phyloP scores from a whole-genome alignment of 306 rosid species.

The Rosa lucieae region DNA sequence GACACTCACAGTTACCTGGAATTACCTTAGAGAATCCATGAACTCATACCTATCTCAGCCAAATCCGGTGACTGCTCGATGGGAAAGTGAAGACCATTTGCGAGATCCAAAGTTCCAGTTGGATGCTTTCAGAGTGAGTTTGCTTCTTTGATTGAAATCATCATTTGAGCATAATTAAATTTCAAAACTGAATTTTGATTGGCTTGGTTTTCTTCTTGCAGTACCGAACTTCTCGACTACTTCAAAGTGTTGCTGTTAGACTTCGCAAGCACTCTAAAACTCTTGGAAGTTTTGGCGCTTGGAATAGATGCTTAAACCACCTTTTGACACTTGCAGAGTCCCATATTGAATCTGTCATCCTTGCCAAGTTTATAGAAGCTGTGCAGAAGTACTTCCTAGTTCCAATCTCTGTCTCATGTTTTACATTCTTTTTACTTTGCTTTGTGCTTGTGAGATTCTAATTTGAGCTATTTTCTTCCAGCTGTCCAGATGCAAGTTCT shows the following conservation, averaged over 20 bases:
- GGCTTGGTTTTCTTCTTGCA: slow-evolving; percentile 34
- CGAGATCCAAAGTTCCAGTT: slow-evolving; percentile 91
- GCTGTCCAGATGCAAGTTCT: slow-evolving; percentile 76
- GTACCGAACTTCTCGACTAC: slow-evolving; percentile 94
- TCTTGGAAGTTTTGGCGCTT: slow-evolving; percentile 88
- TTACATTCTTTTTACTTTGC: slow-evolving; percentile 12
- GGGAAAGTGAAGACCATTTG: slow-evolving; percentile 87
- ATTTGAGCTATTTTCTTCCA: slow-evolving; percentile 33
- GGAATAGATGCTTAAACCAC: slow-evolving; percentile 98
- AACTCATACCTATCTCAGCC: slow-evolving; percentile 90
- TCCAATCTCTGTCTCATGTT: slow-evolving; percentile 11
- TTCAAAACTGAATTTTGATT: slow-evolving; percentile 10
- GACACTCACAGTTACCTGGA: slow-evolving; percentile 87
- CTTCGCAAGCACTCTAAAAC: slow-evolving; percentile 81
- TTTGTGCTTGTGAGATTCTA: slow-evolving; percentile 24
- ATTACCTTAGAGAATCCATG: slow-evolving; percentile 88
- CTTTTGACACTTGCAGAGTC: slow-evolving; percentile 95
- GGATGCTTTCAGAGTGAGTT: slow-evolving; percentile 97
- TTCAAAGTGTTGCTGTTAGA: slow-evolving; percentile 85
- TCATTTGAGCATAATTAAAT: neutral
- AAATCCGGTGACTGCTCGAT: slow-evolving; percentile 87
- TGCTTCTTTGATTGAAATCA: slow-evolving; percentile 12
- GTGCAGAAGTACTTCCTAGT: slow-evolving; percentile 61
- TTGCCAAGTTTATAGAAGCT: slow-evolving; percentile 83
- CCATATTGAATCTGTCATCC: slow-evolving; percentile 87